Evolutionary conservation across 2,329 filamentous ascomycete genomes (phyloP).

Genomic region (Colletotrichum sp.): DNA sequence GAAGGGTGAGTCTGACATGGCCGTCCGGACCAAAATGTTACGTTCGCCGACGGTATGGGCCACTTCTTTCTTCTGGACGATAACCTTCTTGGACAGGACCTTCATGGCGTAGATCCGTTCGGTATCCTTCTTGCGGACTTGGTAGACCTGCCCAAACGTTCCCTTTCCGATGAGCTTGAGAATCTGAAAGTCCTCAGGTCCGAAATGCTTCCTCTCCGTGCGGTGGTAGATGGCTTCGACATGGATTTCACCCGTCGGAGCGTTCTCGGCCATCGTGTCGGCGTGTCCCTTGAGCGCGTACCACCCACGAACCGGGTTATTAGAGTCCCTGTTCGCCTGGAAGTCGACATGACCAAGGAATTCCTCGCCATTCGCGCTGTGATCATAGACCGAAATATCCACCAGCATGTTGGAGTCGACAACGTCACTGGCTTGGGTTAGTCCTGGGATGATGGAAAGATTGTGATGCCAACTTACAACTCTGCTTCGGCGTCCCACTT

Average conservation of each 20-base stretch:
- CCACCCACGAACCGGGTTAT: slow-evolving; percentile 81
- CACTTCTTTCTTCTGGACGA: slow-evolving; percentile 99
- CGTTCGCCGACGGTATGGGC: slow-evolving; percentile 96
- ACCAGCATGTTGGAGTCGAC: slow-evolving; percentile 89
- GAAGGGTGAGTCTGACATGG: slow-evolving; percentile 94
- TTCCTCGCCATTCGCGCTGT: slow-evolving; percentile 77
- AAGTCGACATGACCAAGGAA: slow-evolving; percentile 92
- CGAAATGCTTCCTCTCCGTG: slow-evolving; percentile 88
- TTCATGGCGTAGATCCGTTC: slow-evolving; percentile 99
- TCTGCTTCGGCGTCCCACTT: slow-evolving; percentile 95
- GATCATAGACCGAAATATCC: slow-evolving; percentile 93
- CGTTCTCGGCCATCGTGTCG: slow-evolving; percentile 73
- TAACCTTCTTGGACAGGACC: slow-evolving; percentile 98
- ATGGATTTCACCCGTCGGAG: slow-evolving; percentile 85
- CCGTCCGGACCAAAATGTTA: slow-evolving; percentile 95
- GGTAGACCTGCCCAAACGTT: slow-evolving; percentile 98
- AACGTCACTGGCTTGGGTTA: slow-evolving; percentile 73
- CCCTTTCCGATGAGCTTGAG: slow-evolving; percentile 97
- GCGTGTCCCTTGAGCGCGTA: slow-evolving; percentile 78
- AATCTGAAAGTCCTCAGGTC: slow-evolving; percentile 94
- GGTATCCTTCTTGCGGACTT: slow-evolving; percentile 97
- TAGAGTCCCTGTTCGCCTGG: slow-evolving; percentile 68
- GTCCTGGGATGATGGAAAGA: neutral
- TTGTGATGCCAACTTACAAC: slow-evolving; percentile 70
- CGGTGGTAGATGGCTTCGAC: slow-evolving; percentile 86